Percentiles rank a stretch among this genome's conserved stretches.
phyloP scores from a whole-genome alignment of 1,284 basidiomycete species.

The Malassezia nana region DNA sequence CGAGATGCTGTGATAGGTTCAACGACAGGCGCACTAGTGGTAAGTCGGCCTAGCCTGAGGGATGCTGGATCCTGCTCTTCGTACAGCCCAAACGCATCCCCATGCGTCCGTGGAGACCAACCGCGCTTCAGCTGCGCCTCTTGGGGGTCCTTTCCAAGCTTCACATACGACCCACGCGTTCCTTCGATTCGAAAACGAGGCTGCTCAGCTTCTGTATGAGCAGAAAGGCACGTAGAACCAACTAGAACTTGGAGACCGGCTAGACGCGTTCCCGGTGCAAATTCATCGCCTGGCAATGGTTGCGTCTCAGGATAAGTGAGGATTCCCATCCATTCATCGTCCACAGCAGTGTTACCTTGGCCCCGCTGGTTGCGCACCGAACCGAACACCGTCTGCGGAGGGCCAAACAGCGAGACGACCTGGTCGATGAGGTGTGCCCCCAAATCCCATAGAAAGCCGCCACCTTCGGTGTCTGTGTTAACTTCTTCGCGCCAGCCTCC shows the following conservation, averaged over 20 bases:
- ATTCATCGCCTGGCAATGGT: constrained; percentile 27
- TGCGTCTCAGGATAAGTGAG: constrained; percentile 28
- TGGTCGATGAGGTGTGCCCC: constrained; percentile 44
- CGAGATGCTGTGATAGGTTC: constrained; percentile 23
- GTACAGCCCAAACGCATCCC: constrained; percentile 39
- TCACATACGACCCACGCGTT: constrained; percentile 36
- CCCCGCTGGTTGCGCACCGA: constrained; percentile 34
- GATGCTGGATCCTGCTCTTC: constrained; percentile 23
- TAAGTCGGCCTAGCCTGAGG: constrained; percentile 31
- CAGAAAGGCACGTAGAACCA: constrained; percentile 35
- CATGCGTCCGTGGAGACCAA: constrained; percentile 30
- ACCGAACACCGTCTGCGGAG: constrained; percentile 34
- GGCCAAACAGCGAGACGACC: constrained; percentile 37
- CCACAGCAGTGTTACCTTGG: constrained; percentile 28
- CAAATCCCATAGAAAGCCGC: constrained; percentile 44
- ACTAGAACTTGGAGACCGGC: constrained; percentile 31
- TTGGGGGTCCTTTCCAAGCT: constrained; percentile 42
- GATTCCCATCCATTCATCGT: constrained; percentile 42
- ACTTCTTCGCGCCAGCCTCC: constrained; percentile 44
- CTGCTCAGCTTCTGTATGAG: constrained; percentile 39
- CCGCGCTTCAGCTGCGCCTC: constrained; percentile 43
- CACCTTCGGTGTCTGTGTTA: constrained; percentile 32
- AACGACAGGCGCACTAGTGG: constrained; percentile 21
- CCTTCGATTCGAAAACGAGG: constrained; percentile 38
- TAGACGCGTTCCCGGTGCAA: constrained; percentile 28